Evolutionary conservation across 495 filamentous ascomycete genomes (phyloP).

Genomic region (Hypoxylon lienhwacheense): DNA sequence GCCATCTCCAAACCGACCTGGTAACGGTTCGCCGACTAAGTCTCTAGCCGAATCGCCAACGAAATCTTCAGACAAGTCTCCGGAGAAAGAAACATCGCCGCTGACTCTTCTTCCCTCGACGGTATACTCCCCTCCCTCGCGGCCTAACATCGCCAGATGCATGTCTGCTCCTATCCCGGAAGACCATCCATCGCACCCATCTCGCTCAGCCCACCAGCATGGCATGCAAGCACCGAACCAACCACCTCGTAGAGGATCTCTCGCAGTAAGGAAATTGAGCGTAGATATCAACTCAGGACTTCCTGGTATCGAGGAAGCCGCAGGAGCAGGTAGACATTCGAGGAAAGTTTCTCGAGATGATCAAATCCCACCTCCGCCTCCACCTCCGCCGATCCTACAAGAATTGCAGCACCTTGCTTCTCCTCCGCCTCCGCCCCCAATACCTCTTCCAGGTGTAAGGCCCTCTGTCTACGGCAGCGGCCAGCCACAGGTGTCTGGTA

Average conservation of each 20-base stretch:
- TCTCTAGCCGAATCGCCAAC: constrained; percentile 37
- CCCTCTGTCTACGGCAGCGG: constrained; percentile 43
- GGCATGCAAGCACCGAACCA: constrained; percentile 52
- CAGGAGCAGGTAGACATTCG: constrained; percentile 50
- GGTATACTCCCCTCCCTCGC: constrained; percentile 63
- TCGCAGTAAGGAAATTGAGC: constrained; percentile 44
- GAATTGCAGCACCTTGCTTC: constrained; percentile 82
- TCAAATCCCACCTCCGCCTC: constrained; percentile 54
- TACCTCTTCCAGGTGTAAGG: constrained; percentile 49
- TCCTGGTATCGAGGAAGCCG: constrained; percentile 63
- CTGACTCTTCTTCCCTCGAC: constrained; percentile 59
- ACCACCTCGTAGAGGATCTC: constrained; percentile 34
- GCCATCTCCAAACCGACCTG: constrained; percentile 35
- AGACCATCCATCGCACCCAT: constrained; percentile 49
- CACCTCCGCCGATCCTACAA: constrained; percentile 64
- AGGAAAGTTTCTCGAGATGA: constrained; percentile 45
- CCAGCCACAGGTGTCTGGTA: constrained; percentile 57
- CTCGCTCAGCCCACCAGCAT: constrained; percentile 53
- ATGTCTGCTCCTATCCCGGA: constrained; percentile 75
- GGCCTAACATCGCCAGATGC: constrained; percentile 61
- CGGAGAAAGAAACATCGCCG: constrained; percentile 27
- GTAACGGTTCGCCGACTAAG: constrained; percentile 33
- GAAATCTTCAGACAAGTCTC: constrained; percentile 21
- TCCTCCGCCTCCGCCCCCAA: constrained; percentile 68
- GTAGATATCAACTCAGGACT: constrained; percentile 37